phyloP scores from a whole-genome alignment of 352 stramenopile species.

The Globisporangium paroecandrum region DNA sequence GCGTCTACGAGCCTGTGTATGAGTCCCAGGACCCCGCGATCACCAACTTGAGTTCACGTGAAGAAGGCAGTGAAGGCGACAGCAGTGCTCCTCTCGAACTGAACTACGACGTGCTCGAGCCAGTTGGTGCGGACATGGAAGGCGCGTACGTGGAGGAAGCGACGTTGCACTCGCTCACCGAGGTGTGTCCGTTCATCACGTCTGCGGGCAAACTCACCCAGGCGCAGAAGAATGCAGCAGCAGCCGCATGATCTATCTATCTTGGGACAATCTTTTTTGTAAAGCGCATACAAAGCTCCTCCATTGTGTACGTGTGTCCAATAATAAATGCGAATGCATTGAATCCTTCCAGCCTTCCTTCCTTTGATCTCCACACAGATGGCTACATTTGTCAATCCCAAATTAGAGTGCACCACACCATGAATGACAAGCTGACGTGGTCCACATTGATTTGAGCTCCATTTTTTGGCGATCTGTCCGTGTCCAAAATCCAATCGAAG shows the following conservation, averaged over 20 bases:
- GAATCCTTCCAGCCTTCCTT: neutral
- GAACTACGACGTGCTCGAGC: constrained; percentile 7
- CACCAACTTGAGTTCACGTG: neutral
- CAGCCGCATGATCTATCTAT: constrained; percentile 5
- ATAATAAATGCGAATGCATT: neutral
- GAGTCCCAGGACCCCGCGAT: neutral
- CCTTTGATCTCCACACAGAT: neutral
- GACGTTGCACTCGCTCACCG: constrained; percentile 3
- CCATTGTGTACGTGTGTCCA: neutral
- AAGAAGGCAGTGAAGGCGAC: neutral
- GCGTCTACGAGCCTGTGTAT: constrained; percentile 28
- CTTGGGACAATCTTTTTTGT: neutral
- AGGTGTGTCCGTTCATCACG: constrained; percentile 13
- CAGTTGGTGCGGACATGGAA: neutral
- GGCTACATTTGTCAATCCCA: neutral
- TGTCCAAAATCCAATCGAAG: neutral
- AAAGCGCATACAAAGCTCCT: neutral
- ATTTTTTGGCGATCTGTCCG: neutral
- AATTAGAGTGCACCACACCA: neutral
- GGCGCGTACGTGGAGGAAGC: constrained; percentile 13
- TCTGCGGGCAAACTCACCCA: constrained; percentile 10
- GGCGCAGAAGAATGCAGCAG: constrained; percentile 6
- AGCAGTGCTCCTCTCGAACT: constrained; percentile 2
- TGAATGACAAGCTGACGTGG: neutral
- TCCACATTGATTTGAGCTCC: neutral